Evolutionary conservation across 2,329 filamentous ascomycete species (phyloP).

Genomic region (Paracorniculantispora psalliotae): DNA sequence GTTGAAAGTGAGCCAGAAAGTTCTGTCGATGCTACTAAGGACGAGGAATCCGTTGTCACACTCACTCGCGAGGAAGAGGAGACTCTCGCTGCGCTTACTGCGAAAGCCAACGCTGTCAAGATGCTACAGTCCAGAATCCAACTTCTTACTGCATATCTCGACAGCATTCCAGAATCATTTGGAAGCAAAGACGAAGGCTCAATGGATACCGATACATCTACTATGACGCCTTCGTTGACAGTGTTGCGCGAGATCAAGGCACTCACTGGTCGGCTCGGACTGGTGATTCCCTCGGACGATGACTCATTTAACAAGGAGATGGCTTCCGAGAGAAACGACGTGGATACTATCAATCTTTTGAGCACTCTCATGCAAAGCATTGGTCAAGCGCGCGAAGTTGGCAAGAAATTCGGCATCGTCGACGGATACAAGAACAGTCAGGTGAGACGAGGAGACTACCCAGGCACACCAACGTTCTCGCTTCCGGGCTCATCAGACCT

Average conservation of each 20-base stretch:
- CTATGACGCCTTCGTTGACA: slow-evolving; percentile 54
- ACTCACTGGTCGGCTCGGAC: slow-evolving; percentile 74
- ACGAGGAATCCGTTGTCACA: slow-evolving; percentile 25
- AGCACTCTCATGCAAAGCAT: slow-evolving; percentile 70
- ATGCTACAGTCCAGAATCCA: slow-evolving; percentile 79
- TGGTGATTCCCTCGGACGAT: slow-evolving; percentile 68
- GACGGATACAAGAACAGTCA: slow-evolving; percentile 34
- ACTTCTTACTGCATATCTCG: slow-evolving; percentile 71
- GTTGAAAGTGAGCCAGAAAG: slow-evolving; percentile 29
- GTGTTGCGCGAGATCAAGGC: slow-evolving; percentile 86
- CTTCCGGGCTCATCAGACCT: slow-evolving; percentile 28
- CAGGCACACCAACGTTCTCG: slow-evolving; percentile 21
- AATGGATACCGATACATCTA: slow-evolving; percentile 29
- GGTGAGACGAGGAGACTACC: slow-evolving; percentile 20
- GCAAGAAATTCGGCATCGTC: slow-evolving; percentile 65
- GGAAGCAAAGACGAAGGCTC: slow-evolving; percentile 39
- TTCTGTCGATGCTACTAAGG: slow-evolving; percentile 21
- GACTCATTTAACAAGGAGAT: slow-evolving; percentile 65
- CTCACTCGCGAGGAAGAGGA: slow-evolving; percentile 58
- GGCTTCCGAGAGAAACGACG: slow-evolving; percentile 76
- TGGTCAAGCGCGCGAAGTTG: slow-evolving; percentile 65
- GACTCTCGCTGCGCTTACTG: slow-evolving; percentile 63
- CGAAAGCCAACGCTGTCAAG: slow-evolving; percentile 88
- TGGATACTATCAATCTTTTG: slow-evolving; percentile 71
- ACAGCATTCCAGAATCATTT: slow-evolving; percentile 63